Conservation (phyloP, 129 eudicot species). For the Escallonia rubra region DNA sequence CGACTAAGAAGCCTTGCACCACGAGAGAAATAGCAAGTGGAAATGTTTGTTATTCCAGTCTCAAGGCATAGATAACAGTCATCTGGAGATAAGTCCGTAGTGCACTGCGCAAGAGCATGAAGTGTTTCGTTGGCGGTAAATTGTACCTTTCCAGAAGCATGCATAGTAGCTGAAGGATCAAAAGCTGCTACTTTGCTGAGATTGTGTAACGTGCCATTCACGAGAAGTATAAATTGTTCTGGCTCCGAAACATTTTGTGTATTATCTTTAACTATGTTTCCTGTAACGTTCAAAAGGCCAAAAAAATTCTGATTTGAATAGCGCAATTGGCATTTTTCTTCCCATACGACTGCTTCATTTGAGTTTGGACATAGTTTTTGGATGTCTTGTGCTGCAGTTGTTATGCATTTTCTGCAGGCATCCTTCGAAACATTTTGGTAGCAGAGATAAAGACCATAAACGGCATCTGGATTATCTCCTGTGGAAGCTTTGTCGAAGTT, state of each 20-base stretch:
- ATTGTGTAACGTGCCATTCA: slow-evolving; percentile 6
- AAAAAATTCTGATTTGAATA: slow-evolving; percentile 4
- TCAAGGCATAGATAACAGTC: slow-evolving; percentile 10
- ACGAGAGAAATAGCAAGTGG: background rate
- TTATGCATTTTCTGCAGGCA: background rate
- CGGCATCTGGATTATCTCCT: slow-evolving; percentile 8
- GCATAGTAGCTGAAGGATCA: slow-evolving; percentile 1
- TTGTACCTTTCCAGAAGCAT: background rate
- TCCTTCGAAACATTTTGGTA: background rate
- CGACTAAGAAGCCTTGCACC: slow-evolving; percentile 21
- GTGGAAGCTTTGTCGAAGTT: slow-evolving; percentile 3
- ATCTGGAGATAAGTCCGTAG: slow-evolving; percentile 13
- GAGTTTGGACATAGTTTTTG: slow-evolving; percentile 4
- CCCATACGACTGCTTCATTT: slow-evolving; percentile 1
- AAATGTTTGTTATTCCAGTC: slow-evolving; percentile 11
- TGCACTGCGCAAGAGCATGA: slow-evolving; percentile 23
- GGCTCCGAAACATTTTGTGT: background rate
- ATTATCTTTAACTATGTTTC: background rate
- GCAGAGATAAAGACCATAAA: slow-evolving; percentile 20
- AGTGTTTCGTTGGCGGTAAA: background rate
- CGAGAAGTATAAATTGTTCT: background rate
- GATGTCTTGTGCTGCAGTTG: background rate
- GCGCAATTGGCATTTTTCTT: slow-evolving; percentile 7
- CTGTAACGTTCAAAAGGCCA: background rate
- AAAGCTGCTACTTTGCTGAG: slow-evolving; percentile 9